Percentiles rank a stretch among this genome's conserved stretches.
Evolutionary conservation across 257 asterid genomes (phyloP).

Genomic region (Echium plantagineum): DNA sequence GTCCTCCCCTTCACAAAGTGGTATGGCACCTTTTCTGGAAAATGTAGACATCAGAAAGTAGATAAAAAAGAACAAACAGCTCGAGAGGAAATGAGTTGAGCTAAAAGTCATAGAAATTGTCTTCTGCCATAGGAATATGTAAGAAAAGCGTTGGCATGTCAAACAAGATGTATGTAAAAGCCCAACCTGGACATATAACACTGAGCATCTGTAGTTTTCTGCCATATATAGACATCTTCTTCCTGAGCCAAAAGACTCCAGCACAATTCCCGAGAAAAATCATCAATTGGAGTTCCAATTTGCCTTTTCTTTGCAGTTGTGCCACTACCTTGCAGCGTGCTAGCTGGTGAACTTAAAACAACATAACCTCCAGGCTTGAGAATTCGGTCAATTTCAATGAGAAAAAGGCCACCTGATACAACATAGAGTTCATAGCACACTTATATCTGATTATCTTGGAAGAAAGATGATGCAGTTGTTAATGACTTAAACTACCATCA

Average conservation of each 20-base stretch:
- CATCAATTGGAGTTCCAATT: slow-evolving; percentile 45
- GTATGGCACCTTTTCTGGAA: slow-evolving; percentile 36
- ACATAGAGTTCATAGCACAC: too few species aligned
- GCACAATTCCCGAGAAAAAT: slow-evolving; percentile 51
- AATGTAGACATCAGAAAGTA: neutral
- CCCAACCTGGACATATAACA: slow-evolving; percentile 70
- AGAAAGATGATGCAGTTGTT: too few species aligned
- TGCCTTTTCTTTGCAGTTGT: slow-evolving; percentile 33
- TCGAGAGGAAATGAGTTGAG: too few species aligned
- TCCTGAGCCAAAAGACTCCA: slow-evolving; percentile 71
- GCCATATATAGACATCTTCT: slow-evolving; percentile 83
- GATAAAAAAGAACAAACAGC: too few species aligned
- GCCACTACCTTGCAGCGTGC: slow-evolving; percentile 44
- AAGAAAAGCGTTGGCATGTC: too few species aligned
- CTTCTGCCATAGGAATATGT: too few species aligned
- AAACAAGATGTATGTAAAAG: neutral
- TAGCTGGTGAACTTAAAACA: slow-evolving; percentile 71
- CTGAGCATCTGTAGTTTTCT: slow-evolving; percentile 60
- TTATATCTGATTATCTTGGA: neutral
- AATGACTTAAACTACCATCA: too few species aligned
- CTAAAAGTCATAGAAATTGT: too few species aligned
- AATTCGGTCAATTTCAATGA: slow-evolving; percentile 83
- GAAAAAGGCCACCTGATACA: slow-evolving; percentile 66
- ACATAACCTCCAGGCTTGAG: slow-evolving; percentile 97
- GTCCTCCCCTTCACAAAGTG: slow-evolving; percentile 70